These are phyloP conservation scores for Hypomontagnella monticulosa DNA, from an alignment of 495 filamentous ascomycete species.

Conservation along the genomic window DNA sequence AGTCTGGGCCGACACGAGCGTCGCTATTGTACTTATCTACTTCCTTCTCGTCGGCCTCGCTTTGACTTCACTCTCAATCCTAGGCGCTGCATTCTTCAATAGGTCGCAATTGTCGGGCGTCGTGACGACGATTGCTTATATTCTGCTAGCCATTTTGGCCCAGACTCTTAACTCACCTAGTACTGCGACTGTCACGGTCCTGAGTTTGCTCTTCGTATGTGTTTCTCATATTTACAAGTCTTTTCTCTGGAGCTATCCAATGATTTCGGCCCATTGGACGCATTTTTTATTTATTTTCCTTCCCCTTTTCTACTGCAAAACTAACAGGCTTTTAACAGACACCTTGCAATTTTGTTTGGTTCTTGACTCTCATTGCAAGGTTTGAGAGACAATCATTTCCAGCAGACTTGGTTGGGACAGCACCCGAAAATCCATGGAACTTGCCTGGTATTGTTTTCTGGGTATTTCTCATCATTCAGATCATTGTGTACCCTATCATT, in stretches of 20 bases:
- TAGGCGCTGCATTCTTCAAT: slow-evolving; percentile 78
- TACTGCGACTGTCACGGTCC: slow-evolving; percentile 66
- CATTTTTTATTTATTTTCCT: too few relatives aligned
- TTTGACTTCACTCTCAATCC: slow-evolving; percentile 72
- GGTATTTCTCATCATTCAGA: slow-evolving; percentile 76
- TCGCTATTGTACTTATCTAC: slow-evolving; percentile 69
- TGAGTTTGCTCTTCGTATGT: slow-evolving; percentile 71
- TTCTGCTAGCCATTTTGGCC: slow-evolving; percentile 73
- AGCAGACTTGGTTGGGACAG: slow-evolving; percentile 63
- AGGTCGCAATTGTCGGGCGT: slow-evolving; percentile 82
- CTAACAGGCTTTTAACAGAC: slow-evolving; percentile 44
- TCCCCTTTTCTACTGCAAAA: too few relatives aligned
- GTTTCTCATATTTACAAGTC: neutral
- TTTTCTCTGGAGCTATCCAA: neutral
- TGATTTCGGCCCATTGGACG: too few relatives aligned
- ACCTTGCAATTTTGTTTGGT: slow-evolving; percentile 80
- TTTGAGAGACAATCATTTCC: slow-evolving; percentile 66
- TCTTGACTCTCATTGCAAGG: slow-evolving; percentile 72
- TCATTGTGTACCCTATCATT: slow-evolving; percentile 74
- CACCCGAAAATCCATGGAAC: slow-evolving; percentile 69
- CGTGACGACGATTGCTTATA: slow-evolving; percentile 67
- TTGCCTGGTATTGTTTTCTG: slow-evolving; percentile 73
- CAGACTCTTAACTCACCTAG: slow-evolving; percentile 68
- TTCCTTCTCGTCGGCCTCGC: slow-evolving; percentile 71
- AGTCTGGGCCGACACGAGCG: slow-evolving; percentile 69